Percentiles rank a stretch among this genome's conserved stretches.
These are phyloP conservation scores for Nitzschia palea DNA, from an alignment of 108 stramenopile species.

Conservation along the genomic window DNA sequence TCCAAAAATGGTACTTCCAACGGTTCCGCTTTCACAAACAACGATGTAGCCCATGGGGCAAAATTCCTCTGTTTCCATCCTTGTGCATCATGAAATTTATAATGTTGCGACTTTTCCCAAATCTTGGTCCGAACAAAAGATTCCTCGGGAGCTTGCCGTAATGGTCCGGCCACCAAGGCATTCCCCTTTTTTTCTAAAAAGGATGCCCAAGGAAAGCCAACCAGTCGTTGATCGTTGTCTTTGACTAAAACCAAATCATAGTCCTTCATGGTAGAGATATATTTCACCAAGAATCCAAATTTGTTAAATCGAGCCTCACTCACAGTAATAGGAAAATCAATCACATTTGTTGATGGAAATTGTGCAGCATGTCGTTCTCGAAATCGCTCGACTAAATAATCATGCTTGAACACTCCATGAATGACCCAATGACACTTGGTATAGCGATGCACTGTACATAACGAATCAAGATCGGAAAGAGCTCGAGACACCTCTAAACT, in stretches of 20 bases:
- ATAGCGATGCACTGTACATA: neutral
- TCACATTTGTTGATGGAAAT: neutral
- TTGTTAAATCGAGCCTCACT: conserved; percentile 12
- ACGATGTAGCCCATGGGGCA: neutral
- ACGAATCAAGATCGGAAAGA: neutral
- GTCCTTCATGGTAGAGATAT: neutral
- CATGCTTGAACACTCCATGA: conserved; percentile 3
- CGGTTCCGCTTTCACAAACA: neutral
- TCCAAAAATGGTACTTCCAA: conserved; percentile 23
- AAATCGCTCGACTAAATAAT: neutral
- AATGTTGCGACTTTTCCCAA: conserved; percentile 9
- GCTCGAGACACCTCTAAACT: neutral
- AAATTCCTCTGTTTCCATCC: conserved; percentile 7
- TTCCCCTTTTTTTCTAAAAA: conserved; percentile 8
- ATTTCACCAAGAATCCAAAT: neutral
- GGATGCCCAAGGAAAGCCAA: conserved; percentile 16
- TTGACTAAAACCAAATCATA: conserved; percentile 9
- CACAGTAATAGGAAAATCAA: neutral
- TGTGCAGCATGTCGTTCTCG: neutral
- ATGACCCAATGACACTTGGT: conserved; percentile 11
- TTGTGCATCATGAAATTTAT: conserved; percentile 15
- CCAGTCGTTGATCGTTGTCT: conserved; percentile 14
- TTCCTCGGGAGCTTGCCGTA: conserved; percentile 10
- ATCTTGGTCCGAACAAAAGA: conserved; percentile 2
- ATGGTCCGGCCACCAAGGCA: conserved; percentile 10